These are phyloP conservation scores for Diplotaxis tenuifolia DNA, from an alignment of 345 rosid species.

Conservation along the genomic window DNA sequence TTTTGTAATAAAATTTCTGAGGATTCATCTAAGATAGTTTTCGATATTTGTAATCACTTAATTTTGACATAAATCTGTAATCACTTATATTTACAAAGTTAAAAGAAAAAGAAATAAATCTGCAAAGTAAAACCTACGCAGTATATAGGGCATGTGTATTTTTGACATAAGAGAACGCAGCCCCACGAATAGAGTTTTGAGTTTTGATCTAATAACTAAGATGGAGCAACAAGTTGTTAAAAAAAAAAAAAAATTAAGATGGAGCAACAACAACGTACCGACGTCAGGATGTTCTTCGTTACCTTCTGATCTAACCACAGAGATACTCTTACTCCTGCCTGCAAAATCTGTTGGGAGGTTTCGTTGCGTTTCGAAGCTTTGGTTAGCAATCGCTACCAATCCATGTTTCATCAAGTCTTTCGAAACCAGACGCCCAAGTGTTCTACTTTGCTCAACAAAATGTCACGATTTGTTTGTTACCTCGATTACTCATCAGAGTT, in stretches of 20 bases:
- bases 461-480: not conserved
- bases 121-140: no score
- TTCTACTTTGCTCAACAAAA: not conserved
- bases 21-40: no score
- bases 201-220: not conserved
- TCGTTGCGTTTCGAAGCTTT: slow-evolving; percentile 8
- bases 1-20: no score
- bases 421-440: not conserved
- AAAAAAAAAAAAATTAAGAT: no score
- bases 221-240: not conserved
- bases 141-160: no score
- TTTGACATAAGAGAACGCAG: not conserved
- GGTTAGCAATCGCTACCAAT: slow-evolving; percentile 2
- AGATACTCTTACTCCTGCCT: slow-evolving; percentile 9
- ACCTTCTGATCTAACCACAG: not conserved
- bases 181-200: not conserved
- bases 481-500: not conserved
- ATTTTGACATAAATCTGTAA: no score
- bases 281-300: not conserved
- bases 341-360: not conserved
- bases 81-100: no score
- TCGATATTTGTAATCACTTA: no score
- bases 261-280: not conserved
- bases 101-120: no score
- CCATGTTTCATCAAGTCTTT: not conserved